These are phyloP conservation scores for Orbilia quercus DNA, from an alignment of 2,329 filamentous ascomycete genomes.

Conservation along the genomic window DNA sequence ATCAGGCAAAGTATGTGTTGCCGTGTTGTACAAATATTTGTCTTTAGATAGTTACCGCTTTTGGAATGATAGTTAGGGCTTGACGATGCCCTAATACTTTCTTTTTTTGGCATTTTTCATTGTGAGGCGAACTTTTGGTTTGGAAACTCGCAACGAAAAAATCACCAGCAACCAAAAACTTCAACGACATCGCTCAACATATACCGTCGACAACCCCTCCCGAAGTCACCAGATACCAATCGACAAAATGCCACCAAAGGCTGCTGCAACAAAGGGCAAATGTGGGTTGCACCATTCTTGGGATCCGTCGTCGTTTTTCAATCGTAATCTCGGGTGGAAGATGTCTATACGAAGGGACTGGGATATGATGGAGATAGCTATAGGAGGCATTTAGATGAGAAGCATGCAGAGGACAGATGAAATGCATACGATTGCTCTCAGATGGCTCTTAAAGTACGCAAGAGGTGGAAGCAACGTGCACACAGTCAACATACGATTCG, in stretches of 20 bases:
- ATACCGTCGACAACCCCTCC: constrained; percentile 41
- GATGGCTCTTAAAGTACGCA: too few species aligned
- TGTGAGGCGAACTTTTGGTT: constrained; percentile 40
- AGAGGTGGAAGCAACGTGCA: too few species aligned
- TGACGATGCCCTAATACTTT: constrained; percentile 44
- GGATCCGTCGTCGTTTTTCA: constrained; percentile 20
- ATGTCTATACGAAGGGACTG: constrained; percentile 16
- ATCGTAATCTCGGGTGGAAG: constrained; percentile 42
- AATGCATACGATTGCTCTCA: too few species aligned
- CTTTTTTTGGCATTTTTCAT: constrained; percentile 42
- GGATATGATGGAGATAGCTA: background rate
- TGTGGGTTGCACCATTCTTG: constrained; percentile 29
- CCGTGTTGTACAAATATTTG: constrained; percentile 14
- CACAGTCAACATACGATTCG: background rate
- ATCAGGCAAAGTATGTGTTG: constrained; percentile 8
- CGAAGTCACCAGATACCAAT: constrained; percentile 27
- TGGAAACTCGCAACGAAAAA: constrained; percentile 33
- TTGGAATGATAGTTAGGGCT: constrained; percentile 32
- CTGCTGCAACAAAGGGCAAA: constrained; percentile 51
- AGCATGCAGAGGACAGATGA: too few species aligned
- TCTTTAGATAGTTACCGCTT: constrained; percentile 5
- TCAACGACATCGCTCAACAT: constrained; percentile 51
- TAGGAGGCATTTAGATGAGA: background rate
- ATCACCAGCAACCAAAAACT: constrained; percentile 45
- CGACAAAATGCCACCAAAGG: constrained; percentile 56